Percentiles rank a stretch among this genome's conserved stretches.
Conservation (phyloP, 1,139 yeast species). For the Kazachstania sp. region DNA sequence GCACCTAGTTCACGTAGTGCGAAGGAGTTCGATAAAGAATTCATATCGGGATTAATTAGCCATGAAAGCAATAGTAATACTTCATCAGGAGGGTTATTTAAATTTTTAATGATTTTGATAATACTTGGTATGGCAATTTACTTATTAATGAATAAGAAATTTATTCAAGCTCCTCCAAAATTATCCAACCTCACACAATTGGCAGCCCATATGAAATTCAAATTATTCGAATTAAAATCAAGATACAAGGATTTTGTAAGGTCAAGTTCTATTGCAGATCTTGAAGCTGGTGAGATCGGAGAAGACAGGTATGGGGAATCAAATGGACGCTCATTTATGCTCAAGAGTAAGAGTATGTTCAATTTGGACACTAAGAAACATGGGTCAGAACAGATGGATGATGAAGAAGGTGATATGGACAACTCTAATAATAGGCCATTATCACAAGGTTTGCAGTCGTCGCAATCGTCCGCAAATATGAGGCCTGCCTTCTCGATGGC, state of each 20-base stretch:
- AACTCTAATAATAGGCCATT: constrained; percentile 3
- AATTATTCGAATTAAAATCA: constrained; percentile 6
- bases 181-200: background rate
- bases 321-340: constrained; percentile 6
- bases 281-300: constrained; percentile 20
- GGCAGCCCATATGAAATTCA: background rate
- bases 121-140: background rate
- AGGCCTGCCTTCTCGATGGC: constrained; percentile 26
- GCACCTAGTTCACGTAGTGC: constrained; percentile 42
- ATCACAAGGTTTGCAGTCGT: constrained; percentile 5
- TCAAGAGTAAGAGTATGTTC: constrained; percentile 26
- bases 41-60: constrained; percentile 32
- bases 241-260: background rate
- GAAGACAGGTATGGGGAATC: background rate
- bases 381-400: background rate
- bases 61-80: background rate
- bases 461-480: constrained; percentile 10
- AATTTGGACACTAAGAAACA: constrained; percentile 8
- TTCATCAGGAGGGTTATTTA: background rate
- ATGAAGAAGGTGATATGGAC: background rate
- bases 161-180: background rate
- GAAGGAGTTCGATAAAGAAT: constrained; percentile 29
- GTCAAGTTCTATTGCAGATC: constrained; percentile 8
- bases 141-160: background rate
- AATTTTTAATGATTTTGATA: background rate